Base-by-base conservation (phyloP, 176 grass and related monocot genomes). In the Cocos nucifera region DNA sequence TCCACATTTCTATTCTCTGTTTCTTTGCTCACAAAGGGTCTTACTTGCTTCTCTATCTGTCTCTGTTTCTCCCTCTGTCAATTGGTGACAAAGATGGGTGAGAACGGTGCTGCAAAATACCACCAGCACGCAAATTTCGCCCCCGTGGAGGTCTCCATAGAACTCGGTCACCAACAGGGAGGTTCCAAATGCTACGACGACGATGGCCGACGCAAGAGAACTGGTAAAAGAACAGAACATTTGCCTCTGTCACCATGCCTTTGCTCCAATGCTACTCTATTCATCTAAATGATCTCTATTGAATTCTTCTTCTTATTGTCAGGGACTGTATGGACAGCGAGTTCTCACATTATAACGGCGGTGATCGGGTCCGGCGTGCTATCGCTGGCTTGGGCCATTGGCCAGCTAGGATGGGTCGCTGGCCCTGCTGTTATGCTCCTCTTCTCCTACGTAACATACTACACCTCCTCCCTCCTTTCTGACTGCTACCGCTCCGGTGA, bases 331-430 rank as follows among this genome's bases (percentile, higher is more conserved):
- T 96, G 91, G 83, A 96, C 91, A 27, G 54, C 91, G 4, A 96
- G 91, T 56, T 78, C 91, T 15, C 91, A 96, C 75, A 90, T 96
- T 67, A 96, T 96, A 67, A 96, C 91, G 4, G 91, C 86, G 3
- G 91, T 90, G 18, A 96, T 96, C 62, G 91, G 91, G 14, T 90
- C 91, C 20, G 91, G 91, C 15, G 86, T 96, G 57, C 78, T 96
- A 0, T 90, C 91, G 1, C 75, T 96, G 0, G 91, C 91, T 0
- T 96, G 91, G 91, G 91, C 86, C 20, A 87, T 96, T 19, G 86
- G 79, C n/a, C 86, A 96, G 72, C 86, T 96, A 1, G 91, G 91
- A 0, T 96, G 91, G 91, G 70, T 90, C 0, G 86, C 91, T 4
- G 91, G 91, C 2, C 91, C 91, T 0, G 50, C 72, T 0, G 91